Base-by-base conservation (phyloP, 768 basidiomycete species). In the Termitomyces titanicus region DNA sequence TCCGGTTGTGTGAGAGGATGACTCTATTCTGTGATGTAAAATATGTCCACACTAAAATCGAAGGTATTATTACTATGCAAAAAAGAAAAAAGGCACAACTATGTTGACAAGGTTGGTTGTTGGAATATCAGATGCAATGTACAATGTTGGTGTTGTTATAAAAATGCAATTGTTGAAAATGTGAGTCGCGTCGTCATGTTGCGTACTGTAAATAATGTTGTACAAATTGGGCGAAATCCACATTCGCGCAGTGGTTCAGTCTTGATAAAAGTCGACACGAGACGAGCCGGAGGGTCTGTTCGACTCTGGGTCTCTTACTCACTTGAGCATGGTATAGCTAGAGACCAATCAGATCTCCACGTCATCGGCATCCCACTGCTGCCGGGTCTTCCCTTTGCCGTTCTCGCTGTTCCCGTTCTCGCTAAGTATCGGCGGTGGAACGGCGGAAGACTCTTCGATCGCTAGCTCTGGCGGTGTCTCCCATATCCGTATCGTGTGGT, bases 401-500 rank as follows among this genome's bases (percentile, higher is more conserved):
- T 82, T 86, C 65, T 86, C 86, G 37, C 82, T 83, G 60, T 83
- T 87, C 61, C 82, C 81, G 63, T 73, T 73, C 51, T 65, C 65
- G n/a, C 61, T 51, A 15, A 70, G 58, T 13, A 69, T 61, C 4
- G 61, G 56, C n/a, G 66, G 47, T 22, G 54, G 58, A 18, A 56
- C 15, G 22, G 53, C 44, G 27, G 58, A 37, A 11, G 55, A 37
- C 39, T 60, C 59, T 17, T 66, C 63, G 25, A 53, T 48, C 63
- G 65, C 60, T 61, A 62, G 52, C 43, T 63, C 67, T 34, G 64
- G 61, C 40, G 72, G 73, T 42, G 82, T 75, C 70, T 92, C 89
- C 94, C 94, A 96, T 77, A 96, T 88, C 57, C 94, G 85, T 63
- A 99, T 85, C 17, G 89, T 92, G 52, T 77, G 74, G 72, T 99